Evolutionary conservation across 768 basidiomycete species (phyloP), one percentile per base, ranked within the genome.

Genomic region (Mycena olivaceomarginata): DNA sequence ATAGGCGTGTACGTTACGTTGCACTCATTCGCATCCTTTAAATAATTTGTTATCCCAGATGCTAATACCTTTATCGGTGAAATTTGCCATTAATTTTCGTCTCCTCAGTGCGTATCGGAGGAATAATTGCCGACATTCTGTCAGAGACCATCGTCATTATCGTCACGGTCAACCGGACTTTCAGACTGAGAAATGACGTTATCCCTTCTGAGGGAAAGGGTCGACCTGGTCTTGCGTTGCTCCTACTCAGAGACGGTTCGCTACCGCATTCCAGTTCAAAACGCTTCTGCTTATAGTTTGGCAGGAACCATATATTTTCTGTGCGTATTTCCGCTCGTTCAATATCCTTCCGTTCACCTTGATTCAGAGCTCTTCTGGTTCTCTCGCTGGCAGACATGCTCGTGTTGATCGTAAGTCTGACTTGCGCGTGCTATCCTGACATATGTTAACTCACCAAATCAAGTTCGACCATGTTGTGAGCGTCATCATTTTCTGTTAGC

Each of bases 371-470:
- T 22, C 77, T 85, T 6, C 69, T 85, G 51, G 67, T 83, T 20
- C 79, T 85, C n/a, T 85, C 85, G 0, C 78, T 85, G 2, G 83
- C 82, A 31, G 84, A 85, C 62, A 85, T 85, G 84, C 77, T 84
- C 18, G 85, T 85, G 2, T 78, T 84, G 8, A 75, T 77, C 16
- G 79, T 80, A 62, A 60, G 79, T 67, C 9, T 20, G 15, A 45
- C 41, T 13, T 57, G 8, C 10, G 11, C 10, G 11, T 5, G 41
- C 8, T 45, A 22, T 62, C 12, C 72, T 57, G 25, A 6, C 45
- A 67, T 12, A 22, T 4, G 13, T 57, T 63, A 40, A 63, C 9
- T 15, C 20, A 41, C 9, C 18, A 20, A 40, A 16, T 62, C 3
- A 41, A 80, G 79, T 77, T 80, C 48, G 79, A 80, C 56, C 76